Percentiles rank a stretch among this genome's conserved stretches.
Conservation (phyloP, 2,329 filamentous ascomycete species). For the Ophiostoma angusticollis region DNA sequence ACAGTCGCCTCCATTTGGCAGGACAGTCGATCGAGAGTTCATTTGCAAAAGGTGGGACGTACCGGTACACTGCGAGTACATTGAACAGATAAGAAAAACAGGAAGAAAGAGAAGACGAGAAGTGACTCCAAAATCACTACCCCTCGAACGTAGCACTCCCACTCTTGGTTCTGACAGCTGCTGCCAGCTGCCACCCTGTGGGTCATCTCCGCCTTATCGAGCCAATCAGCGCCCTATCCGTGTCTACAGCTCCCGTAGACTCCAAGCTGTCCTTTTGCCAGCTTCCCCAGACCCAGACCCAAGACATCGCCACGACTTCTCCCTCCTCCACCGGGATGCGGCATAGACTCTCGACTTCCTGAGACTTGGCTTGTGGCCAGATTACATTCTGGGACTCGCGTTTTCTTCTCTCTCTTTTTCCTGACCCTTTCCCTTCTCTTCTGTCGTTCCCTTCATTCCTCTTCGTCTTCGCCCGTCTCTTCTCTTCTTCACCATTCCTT, state of each 20-base stretch:
- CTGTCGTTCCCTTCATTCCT: not conserved
- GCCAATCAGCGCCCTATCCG: slow-evolving; percentile 9
- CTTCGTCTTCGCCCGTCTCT: not conserved
- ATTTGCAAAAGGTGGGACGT: no score
- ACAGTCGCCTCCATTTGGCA: no score
- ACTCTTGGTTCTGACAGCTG: not conserved
- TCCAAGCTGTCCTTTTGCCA: slow-evolving; percentile 12
- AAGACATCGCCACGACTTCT: not conserved
- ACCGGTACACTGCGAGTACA: no score
- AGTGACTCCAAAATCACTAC: no score
- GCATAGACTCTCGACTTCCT: not conserved
- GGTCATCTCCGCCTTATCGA: slow-evolving; percentile 6
- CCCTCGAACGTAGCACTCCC: no score
- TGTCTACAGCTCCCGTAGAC: slow-evolving; percentile 6
- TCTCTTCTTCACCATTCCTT: not conserved
- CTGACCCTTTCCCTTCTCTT: not conserved
- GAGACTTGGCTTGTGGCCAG: slow-evolving; percentile 6
- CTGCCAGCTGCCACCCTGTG: not conserved
- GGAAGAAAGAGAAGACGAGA: no score
- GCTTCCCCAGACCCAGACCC: not conserved
- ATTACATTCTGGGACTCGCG: not conserved
- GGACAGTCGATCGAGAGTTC: no score
- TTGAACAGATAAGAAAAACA: no score
- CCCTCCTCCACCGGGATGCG: not conserved
- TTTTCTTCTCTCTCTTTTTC: not conserved